Evolutionary conservation across 1,284 basidiomycete species (phyloP).

Genomic region (Boletus holoroseus): DNA sequence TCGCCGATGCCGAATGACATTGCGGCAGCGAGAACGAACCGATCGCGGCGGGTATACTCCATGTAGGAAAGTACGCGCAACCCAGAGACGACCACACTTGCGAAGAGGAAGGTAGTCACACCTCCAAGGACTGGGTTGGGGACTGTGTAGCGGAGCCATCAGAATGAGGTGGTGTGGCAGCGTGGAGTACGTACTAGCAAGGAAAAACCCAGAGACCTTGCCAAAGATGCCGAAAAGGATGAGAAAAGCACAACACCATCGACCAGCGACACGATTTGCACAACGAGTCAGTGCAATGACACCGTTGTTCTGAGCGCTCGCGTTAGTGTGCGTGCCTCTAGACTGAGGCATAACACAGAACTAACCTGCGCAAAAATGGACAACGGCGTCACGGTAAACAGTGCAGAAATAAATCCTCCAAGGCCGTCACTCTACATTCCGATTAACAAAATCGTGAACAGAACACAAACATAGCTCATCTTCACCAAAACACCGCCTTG

Average conservation of each 20-base stretch:
- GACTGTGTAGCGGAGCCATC: conserved; percentile 8
- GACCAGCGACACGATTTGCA: conserved; percentile 67
- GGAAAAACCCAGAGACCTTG: conserved; percentile 75
- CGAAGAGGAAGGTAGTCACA: conserved; percentile 75
- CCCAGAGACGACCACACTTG: conserved; percentile 62
- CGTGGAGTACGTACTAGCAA: conserved; percentile 47
- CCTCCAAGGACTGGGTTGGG: conserved; percentile 81
- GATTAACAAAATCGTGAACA: neutral
- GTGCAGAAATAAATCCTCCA: conserved; percentile 66
- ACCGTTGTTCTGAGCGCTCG: conserved; percentile 62
- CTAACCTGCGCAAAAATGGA: conserved; percentile 72
- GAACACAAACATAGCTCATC: conserved; percentile 5
- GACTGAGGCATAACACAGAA: neutral
- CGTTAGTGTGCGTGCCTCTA: neutral
- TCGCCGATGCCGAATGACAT: conserved; percentile 72
- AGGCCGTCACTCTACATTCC: conserved; percentile 59
- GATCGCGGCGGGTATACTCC: conserved; percentile 63
- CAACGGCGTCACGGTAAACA: conserved; percentile 77
- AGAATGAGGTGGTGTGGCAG: neutral
- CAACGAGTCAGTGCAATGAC: conserved; percentile 77
- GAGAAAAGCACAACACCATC: conserved; percentile 70
- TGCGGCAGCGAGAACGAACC: conserved; percentile 72
- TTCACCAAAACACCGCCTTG: conserved; percentile 79
- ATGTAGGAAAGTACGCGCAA: conserved; percentile 66
- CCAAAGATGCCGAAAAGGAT: conserved; percentile 71